Conservation (phyloP, 768 basidiomycete species). For the Gymnopilus junonius region DNA sequence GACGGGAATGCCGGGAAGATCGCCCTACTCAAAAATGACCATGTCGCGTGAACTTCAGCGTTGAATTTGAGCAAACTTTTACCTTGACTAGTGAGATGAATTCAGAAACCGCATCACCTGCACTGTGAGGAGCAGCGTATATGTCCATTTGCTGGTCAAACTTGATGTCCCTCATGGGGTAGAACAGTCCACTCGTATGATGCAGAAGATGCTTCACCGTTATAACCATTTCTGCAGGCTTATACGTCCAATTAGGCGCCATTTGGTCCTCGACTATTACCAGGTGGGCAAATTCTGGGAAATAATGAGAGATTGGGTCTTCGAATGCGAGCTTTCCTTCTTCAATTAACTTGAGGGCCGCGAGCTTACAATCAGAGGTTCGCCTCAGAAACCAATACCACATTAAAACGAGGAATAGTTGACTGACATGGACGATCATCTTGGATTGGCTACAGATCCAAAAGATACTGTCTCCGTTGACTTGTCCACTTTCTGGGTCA, state of each 20-base stretch:
- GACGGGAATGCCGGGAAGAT: constrained; percentile 28
- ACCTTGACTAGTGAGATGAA: constrained; percentile 26
- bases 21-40: constrained; percentile 14
- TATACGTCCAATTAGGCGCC: constrained; percentile 7
- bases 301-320: constrained; percentile 24
- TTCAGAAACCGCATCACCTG: constrained; percentile 15
- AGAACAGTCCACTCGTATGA: constrained; percentile 32
- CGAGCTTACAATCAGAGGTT: constrained; percentile 22
- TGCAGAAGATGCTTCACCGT: constrained; percentile 30
- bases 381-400: neutral
- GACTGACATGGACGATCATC: constrained; percentile 32
- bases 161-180: constrained; percentile 7
- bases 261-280: constrained; percentile 20
- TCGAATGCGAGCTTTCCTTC: constrained; percentile 28
- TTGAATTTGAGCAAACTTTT: neutral
- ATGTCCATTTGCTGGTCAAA: neutral
- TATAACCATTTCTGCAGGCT: constrained; percentile 23
- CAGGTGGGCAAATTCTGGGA: constrained; percentile 32
- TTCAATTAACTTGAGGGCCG: constrained; percentile 34
- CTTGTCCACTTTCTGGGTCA: constrained; percentile 28
- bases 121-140: constrained; percentile 22
- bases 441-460: constrained; percentile 46
- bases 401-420: neutral
- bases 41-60: neutral
- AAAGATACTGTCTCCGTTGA: constrained; percentile 32